A percentile compares a stretch with the other conserved stretches of the same genome.
phyloP scores from a whole-genome alignment of 2,329 filamentous ascomycete species.

The Diaporthe longicolla region DNA sequence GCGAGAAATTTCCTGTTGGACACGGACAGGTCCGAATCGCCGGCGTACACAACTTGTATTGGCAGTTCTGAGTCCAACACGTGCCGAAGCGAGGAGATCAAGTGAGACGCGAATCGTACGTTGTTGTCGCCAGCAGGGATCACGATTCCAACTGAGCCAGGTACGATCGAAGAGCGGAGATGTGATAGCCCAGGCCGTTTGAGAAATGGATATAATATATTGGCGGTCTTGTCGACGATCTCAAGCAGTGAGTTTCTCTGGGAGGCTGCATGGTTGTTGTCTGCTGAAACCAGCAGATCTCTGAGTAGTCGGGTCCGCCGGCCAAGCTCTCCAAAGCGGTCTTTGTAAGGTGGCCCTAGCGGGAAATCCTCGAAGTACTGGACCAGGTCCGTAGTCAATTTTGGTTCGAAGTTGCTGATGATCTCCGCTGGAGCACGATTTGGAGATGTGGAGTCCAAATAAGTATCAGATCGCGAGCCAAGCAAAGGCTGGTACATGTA shows the following conservation, averaged over 20 bases:
- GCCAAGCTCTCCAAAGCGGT: constrained; percentile 52
- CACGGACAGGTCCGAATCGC: constrained; percentile 50
- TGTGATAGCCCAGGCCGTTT: constrained; percentile 41
- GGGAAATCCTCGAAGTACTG: constrained; percentile 50
- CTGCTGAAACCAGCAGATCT: constrained; percentile 45
- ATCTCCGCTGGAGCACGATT: not conserved
- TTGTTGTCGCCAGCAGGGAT: constrained; percentile 52
- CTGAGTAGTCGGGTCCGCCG: constrained; percentile 47
- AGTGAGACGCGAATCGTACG: constrained; percentile 54
- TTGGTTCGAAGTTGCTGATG: not conserved
- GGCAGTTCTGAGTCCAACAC: constrained; percentile 51
- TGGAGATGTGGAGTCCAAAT: not conserved
- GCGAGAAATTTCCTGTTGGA: constrained; percentile 47
- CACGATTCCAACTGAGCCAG: constrained; percentile 52
- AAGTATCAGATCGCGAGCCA: not conserved
- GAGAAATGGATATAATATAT: constrained; percentile 49
- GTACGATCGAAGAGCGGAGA: constrained; percentile 43
- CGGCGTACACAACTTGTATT: constrained; percentile 55
- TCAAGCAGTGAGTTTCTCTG: constrained; percentile 38
- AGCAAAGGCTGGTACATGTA: constrained; percentile 17
- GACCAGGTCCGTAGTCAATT: constrained; percentile 31
- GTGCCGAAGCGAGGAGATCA: constrained; percentile 51
- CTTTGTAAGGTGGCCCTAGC: constrained; percentile 49
- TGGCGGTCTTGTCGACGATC: constrained; percentile 42
- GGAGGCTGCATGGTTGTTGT: constrained; percentile 20